Evolutionary conservation across 1,284 basidiomycete genomes (phyloP).

Genomic region (Gomphus sp.): DNA sequence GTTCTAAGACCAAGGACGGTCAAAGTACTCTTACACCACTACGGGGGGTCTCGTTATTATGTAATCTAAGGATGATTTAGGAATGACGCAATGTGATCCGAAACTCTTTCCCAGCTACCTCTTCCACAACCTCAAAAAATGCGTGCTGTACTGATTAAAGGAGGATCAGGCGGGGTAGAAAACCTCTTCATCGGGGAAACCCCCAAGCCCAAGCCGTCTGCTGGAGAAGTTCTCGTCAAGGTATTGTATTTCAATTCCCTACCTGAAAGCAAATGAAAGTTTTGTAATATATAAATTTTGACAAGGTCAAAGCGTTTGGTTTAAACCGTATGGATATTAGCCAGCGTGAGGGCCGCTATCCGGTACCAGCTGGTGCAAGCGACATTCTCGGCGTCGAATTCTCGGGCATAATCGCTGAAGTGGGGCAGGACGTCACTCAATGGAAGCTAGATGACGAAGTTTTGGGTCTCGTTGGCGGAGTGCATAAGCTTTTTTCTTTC

Average conservation of each 20-base stretch:
- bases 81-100: no score
- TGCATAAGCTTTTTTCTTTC: constrained; percentile 22
- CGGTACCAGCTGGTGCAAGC: constrained; percentile 69
- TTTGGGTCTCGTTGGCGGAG: constrained; percentile 69
- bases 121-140: constrained; percentile 32
- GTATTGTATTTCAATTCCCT: constrained; percentile 31
- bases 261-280: neutral
- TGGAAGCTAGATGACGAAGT: constrained; percentile 82
- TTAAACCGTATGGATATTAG: constrained; percentile 83
- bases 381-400: constrained; percentile 89
- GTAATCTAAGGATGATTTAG: no score
- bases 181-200: constrained; percentile 75
- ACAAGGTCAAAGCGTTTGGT: constrained; percentile 70
- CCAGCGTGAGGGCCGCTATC: constrained; percentile 74
- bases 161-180: constrained; percentile 68
- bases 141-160: constrained; percentile 79
- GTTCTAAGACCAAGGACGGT: no score
- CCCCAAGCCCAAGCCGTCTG: constrained; percentile 45
- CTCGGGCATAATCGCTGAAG: constrained; percentile 58
- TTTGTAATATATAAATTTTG: neutral
- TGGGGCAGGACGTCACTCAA: constrained; percentile 43
- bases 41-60: no score
- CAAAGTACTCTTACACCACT: no score
- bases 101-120: no score
- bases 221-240: constrained; percentile 70